These are phyloP conservation scores for Stemphylium beticola DNA, from an alignment of 2,329 filamentous ascomycete genomes.

Conservation along the genomic window DNA sequence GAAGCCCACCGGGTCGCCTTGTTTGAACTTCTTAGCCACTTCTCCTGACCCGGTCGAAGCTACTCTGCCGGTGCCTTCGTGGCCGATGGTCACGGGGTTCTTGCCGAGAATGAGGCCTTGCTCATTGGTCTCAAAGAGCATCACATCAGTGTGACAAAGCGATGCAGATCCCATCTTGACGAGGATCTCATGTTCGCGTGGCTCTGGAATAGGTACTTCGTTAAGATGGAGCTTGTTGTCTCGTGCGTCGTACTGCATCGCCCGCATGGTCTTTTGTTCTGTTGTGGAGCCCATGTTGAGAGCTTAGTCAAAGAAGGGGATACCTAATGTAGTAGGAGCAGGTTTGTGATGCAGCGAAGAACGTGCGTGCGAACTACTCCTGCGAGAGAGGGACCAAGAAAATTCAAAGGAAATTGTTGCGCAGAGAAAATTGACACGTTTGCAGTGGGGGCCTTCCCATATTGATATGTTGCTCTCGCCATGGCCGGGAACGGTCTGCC, in stretches of 20 bases:
- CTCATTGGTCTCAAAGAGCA: constrained; percentile 46
- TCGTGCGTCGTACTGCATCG: constrained; percentile 41
- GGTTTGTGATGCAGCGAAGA: not conserved
- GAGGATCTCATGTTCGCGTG: constrained; percentile 51
- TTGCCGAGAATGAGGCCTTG: constrained; percentile 40
- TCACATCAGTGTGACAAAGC: constrained; percentile 51
- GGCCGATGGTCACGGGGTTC: constrained; percentile 44
- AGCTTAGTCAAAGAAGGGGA: not conserved
- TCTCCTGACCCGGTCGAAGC: constrained; percentile 32
- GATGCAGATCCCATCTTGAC: constrained; percentile 50
- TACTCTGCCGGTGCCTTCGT: constrained; percentile 42
- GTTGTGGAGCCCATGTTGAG: constrained; percentile 22
- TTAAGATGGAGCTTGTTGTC: constrained; percentile 52
- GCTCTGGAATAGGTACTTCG: constrained; percentile 53
- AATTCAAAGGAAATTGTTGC: not conserved
- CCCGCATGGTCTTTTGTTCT: constrained; percentile 32
- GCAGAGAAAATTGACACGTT: constrained; percentile 1
- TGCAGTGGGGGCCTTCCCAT: not conserved
- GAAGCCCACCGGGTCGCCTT: constrained; percentile 43
- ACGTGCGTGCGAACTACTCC: not conserved
- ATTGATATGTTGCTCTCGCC: constrained; percentile 2
- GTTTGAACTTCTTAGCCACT: constrained; percentile 36
- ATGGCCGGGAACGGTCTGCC: constrained; percentile 17
- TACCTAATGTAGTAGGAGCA: not conserved
- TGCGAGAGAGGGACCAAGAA: not conserved